Evolutionary conservation across 306 rosid species (phyloP).

Genomic region (Castanea sativa): DNA sequence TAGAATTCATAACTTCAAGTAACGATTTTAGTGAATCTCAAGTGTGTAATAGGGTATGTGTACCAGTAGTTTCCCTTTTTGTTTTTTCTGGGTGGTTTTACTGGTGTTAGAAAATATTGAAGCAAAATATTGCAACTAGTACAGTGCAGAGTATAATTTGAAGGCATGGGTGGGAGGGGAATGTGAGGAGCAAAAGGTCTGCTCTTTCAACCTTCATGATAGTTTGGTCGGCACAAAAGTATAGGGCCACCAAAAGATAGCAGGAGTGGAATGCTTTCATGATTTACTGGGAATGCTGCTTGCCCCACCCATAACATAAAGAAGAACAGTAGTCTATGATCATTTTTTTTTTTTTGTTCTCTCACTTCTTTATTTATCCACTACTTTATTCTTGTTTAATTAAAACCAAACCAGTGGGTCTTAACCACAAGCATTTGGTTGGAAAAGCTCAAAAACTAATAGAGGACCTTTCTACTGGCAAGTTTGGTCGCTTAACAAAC

Average conservation of each 20-base stretch:
- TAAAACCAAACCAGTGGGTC: background rate
- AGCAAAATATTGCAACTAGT: slow-evolving; percentile 27
- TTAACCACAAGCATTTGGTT: slow-evolving; percentile 17
- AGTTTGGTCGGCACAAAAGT: slow-evolving; percentile 53
- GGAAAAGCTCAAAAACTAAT: slow-evolving; percentile 13
- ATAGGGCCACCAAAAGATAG: slow-evolving; percentile 43
- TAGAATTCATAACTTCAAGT: no score
- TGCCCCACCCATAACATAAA: slow-evolving; percentile 41
- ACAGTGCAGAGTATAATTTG: slow-evolving; percentile 28
- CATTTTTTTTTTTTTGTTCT: background rate
- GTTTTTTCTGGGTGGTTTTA: background rate
- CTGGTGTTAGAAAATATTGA: slow-evolving; percentile 23
- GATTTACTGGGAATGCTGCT: slow-evolving; percentile 50
- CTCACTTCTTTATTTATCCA: slow-evolving; percentile 13
- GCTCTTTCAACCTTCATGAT: slow-evolving; percentile 39
- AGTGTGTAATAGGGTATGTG: no score
- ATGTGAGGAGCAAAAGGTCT: slow-evolving; percentile 28
- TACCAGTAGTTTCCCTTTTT: background rate
- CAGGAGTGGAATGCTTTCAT: slow-evolving; percentile 69
- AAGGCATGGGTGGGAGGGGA: slow-evolving; percentile 35
- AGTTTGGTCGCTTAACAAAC: slow-evolving; percentile 45
- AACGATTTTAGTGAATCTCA: no score
- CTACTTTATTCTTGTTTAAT: background rate
- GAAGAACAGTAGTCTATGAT: slow-evolving; percentile 12
- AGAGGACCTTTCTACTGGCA: slow-evolving; percentile 11